Percentiles rank a stretch among this genome's conserved stretches.
Evolutionary conservation across 2,329 filamentous ascomycete genomes (phyloP).

Genomic region (Fusarium metavorans): DNA sequence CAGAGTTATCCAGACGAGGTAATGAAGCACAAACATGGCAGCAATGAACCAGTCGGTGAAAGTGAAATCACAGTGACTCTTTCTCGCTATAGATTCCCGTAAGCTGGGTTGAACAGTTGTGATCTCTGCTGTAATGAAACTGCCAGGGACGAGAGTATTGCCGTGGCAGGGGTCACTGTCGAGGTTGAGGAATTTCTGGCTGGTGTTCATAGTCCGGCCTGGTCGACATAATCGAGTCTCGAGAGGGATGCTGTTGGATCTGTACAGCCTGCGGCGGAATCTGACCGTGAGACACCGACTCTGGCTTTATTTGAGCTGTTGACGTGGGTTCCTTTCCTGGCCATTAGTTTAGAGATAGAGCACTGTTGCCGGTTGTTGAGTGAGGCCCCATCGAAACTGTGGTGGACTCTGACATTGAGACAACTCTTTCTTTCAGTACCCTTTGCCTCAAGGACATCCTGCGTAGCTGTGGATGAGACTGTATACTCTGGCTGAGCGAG

Average conservation of each 20-base stretch:
- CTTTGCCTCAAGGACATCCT: too few species aligned
- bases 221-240: background rate
- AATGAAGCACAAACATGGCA: background rate
- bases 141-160: background rate
- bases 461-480: background rate
- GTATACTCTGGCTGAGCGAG: background rate
- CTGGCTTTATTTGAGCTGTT: background rate
- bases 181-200: background rate
- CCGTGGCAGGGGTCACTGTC: background rate
- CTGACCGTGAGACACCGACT: background rate
- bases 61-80: background rate
- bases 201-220: background rate
- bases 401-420: background rate
- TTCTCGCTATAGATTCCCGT: too few species aligned
- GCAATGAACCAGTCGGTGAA: background rate
- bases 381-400: background rate
- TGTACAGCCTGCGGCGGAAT: background rate
- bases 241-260: background rate
- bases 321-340: background rate
- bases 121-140: background rate
- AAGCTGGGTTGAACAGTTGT: background rate
- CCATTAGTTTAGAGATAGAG: too few species aligned
- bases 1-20: background rate
- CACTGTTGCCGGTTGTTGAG: background rate
- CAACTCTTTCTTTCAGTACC: too few species aligned